These are phyloP conservation scores for Pseudotulostoma volvatum DNA, from an alignment of 495 filamentous ascomycete species.

Conservation along the genomic window DNA sequence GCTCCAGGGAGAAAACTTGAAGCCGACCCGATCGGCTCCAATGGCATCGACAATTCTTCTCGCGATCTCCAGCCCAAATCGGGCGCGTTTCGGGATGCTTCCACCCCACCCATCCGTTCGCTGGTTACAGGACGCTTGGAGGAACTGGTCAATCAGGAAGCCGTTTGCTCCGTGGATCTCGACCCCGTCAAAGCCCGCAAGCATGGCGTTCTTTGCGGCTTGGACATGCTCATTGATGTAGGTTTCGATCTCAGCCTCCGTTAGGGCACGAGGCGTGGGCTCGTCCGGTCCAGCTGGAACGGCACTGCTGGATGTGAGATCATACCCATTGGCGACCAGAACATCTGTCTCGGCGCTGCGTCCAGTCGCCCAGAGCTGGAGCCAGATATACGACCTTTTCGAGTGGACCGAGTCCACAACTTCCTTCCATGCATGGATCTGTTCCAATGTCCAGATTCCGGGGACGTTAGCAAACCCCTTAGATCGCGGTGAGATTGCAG, in stretches of 20 bases:
- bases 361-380: slow-evolving; percentile 54
- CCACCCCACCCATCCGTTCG: slow-evolving; percentile 54
- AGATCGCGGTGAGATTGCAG: slow-evolving; percentile 40
- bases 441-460: slow-evolving; percentile 44
- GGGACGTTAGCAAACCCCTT: slow-evolving; percentile 37
- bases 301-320: slow-evolving; percentile 33
- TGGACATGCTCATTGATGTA: slow-evolving; percentile 40
- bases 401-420: slow-evolving; percentile 52
- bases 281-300: slow-evolving; percentile 20
- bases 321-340: slow-evolving; percentile 14
- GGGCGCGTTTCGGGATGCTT: slow-evolving; percentile 51
- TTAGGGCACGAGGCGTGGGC: slow-evolving; percentile 32
- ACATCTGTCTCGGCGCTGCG: slow-evolving; percentile 32
- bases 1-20: slow-evolving; percentile 49
- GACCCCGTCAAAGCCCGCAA: slow-evolving; percentile 61
- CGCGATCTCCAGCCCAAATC: slow-evolving; percentile 47
- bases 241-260: slow-evolving; percentile 37
- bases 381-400: slow-evolving; percentile 44
- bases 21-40: slow-evolving; percentile 42
- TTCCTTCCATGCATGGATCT: slow-evolving; percentile 44
- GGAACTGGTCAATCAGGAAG: slow-evolving; percentile 62
- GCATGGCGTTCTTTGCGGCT: slow-evolving; percentile 46
- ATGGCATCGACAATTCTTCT: slow-evolving; percentile 46
- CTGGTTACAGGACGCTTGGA: slow-evolving; percentile 42
- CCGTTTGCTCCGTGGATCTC: slow-evolving; percentile 64